phyloP scores from a whole-genome alignment of 352 stramenopile genomes.

The Globisporangium sylvaticum region DNA sequence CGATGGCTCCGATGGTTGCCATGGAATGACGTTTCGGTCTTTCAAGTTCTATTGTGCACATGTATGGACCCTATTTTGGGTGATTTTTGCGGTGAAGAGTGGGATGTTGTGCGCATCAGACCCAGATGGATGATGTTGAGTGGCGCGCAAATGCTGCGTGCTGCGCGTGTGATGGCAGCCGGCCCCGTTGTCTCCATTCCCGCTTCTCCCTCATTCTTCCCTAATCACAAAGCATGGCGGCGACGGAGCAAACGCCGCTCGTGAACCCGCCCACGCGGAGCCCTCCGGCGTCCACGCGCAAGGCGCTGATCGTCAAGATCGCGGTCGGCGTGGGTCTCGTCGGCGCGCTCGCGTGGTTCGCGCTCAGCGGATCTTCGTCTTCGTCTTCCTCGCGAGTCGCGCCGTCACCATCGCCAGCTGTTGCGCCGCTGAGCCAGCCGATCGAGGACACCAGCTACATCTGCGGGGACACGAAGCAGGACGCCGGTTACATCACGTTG shows the following conservation, averaged over 20 bases:
- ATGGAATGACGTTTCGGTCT: no score
- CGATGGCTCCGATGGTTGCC: no score
- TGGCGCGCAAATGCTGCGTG: no score
- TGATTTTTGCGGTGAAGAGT: no score
- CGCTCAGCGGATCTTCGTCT: not conserved
- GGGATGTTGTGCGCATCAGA: no score
- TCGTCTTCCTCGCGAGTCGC: not conserved
- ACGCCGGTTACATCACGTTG: slow-evolving; percentile 47
- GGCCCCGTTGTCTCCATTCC: slow-evolving; percentile 58
- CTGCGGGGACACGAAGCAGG: slow-evolving; percentile 16
- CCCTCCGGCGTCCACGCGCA: not conserved
- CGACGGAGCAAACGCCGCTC: not conserved
- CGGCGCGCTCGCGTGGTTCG: not conserved
- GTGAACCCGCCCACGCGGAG: not conserved
- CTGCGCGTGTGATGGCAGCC: slow-evolving; percentile 93
- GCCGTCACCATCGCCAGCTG: not conserved
- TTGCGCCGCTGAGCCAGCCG: not conserved
- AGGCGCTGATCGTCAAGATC: not conserved
- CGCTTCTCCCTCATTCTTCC: not conserved
- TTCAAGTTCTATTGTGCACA: no score
- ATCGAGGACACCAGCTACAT: slow-evolving; percentile 1
- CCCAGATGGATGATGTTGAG: no score
- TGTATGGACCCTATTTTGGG: no score
- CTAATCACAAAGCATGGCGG: not conserved
- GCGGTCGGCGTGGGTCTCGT: not conserved